Base-by-base conservation (phyloP, 2,329 filamentous ascomycete species). In the Grosmannia penicillata region DNA sequence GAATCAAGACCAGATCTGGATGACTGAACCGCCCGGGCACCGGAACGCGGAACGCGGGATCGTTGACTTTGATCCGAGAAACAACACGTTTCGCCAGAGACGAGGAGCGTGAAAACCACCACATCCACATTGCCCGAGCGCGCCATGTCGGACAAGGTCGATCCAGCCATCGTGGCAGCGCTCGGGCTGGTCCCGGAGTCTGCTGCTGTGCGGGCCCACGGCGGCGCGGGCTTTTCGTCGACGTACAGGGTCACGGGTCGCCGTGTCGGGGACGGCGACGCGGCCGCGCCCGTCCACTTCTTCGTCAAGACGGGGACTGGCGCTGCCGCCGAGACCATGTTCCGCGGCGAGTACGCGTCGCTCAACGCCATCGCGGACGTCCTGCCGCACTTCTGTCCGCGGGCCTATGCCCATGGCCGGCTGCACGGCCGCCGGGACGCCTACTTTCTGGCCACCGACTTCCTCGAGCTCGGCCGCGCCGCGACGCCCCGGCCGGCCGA, bases 341-440 rank as follows among this genome's bases (percentile, higher is more conserved):
- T 87, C 51, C 60, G 63, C 56, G 80, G 87, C 43, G 89, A 95
- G 58, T 79, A 85, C 53, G 72, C 73, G 36, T 93, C 84, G 3
- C 72, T 95, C 39, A 87, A 86, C 52, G 82, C 85, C 38, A 82
- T 96, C 47, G 71, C 85, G 53, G 52, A 63, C 33, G 65, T 66
- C 13, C 79, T 91, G 0, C 81, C 85, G 2, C 70, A 70, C 24
- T 71, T 95, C 38, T 89, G 82, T 51, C 86, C 87, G 0, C 66
- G 67, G 33, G 79, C 82, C 0, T 68, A 85, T 53, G 83, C 81
- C 25, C 75, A 83, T 53, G 87, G 87, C 1, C 51, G 65, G 2
- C 62, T 71, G 22, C 62, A 57, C 2, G 65, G 62, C 2, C 72
- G 71, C 38, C 61, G 76, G 0, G 54, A 55, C 30, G 58, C 51